Percentiles rank a stretch among this genome's conserved stretches.
These are phyloP conservation scores for Fusarium oligoseptatum DNA, from an alignment of 2,329 filamentous ascomycete species.

Conservation along the genomic window DNA sequence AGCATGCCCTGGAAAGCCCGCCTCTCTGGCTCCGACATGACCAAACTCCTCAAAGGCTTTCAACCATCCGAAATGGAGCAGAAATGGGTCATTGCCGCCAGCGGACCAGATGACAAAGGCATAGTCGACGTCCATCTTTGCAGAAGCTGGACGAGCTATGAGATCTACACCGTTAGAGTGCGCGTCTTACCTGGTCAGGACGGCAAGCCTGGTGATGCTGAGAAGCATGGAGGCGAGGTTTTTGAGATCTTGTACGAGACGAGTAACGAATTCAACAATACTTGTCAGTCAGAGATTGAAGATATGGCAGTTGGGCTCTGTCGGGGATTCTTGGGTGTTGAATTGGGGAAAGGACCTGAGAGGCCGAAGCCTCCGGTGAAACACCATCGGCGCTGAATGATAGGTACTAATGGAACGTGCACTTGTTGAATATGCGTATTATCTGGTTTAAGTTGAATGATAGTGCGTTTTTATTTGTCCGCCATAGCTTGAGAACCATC, in stretches of 20 bases:
- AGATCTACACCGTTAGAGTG: constrained; percentile 15
- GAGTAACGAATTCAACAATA: neutral
- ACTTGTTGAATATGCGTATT: neutral
- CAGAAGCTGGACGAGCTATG: constrained; percentile 24
- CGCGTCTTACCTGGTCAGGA: neutral
- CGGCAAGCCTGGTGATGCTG: neutral
- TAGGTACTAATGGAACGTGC: neutral
- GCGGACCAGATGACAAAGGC: constrained; percentile 15
- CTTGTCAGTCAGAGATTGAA: constrained; percentile 7
- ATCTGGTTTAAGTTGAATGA: neutral
- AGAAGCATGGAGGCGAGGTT: constrained; percentile 25
- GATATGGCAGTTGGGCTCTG: constrained; percentile 12
- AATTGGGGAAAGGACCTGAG: neutral
- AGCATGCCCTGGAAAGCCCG: constrained; percentile 20
- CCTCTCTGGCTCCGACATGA: constrained; percentile 21
- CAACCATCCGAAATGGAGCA: constrained; percentile 25
- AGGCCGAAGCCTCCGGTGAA: neutral
- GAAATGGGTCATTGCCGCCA: constrained; percentile 19
- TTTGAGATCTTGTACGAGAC: constrained; percentile 19
- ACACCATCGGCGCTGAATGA: neutral
- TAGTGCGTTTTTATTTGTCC: neutral
- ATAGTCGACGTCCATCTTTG: constrained; percentile 19
- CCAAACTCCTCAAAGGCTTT: constrained; percentile 28
- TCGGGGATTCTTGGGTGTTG: neutral
- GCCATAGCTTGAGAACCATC: neutral